These are phyloP conservation scores for Diphasiastrum complanatum DNA, from an alignment of 83 land plant species.

Conservation along the genomic window DNA sequence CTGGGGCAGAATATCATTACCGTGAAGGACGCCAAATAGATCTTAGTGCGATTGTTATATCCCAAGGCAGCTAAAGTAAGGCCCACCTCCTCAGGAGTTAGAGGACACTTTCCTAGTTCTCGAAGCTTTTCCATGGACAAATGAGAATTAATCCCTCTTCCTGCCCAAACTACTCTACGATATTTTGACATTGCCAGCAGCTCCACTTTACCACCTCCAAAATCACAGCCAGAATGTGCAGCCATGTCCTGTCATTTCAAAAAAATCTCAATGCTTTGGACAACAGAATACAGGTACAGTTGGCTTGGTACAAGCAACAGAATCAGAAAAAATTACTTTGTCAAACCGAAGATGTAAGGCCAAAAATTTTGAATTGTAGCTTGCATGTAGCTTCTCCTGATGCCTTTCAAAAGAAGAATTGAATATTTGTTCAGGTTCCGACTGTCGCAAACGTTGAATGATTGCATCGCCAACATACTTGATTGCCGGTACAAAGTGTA, in stretches of 20 bases:
- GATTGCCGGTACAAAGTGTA: conserved; percentile 70
- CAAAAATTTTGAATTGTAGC: conserved; percentile 47
- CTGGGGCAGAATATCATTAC: conserved; percentile 17
- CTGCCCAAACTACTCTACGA: conserved; percentile 79
- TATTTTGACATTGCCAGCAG: conserved; percentile 79
- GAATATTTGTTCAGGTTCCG: conserved; percentile 11
- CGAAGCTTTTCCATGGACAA: conserved; percentile 66
- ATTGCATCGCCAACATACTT: conserved; percentile 60
- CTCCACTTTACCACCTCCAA: conserved; percentile 95
- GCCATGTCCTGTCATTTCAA: conserved; percentile 75
- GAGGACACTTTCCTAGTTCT: conserved; percentile 72
- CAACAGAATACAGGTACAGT: neutral
- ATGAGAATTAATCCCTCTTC: conserved; percentile 72
- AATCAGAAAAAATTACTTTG: conserved; percentile 43
- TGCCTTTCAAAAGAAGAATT: neutral
- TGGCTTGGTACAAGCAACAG: neutral
- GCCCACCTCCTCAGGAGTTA: conserved; percentile 92
- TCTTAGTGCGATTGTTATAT: conserved; percentile 57
- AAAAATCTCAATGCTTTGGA: neutral
- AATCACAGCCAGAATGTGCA: conserved; percentile 93
- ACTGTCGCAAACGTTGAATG: conserved; percentile 48
- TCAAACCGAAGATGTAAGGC: conserved; percentile 88
- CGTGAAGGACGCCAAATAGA: conserved; percentile 88
- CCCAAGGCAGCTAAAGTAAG: conserved; percentile 80
- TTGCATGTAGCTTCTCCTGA: conserved; percentile 9